Evolutionary conservation across 805 yeast genomes (phyloP).

Genomic region (Kodamaea nitidulidarum): DNA sequence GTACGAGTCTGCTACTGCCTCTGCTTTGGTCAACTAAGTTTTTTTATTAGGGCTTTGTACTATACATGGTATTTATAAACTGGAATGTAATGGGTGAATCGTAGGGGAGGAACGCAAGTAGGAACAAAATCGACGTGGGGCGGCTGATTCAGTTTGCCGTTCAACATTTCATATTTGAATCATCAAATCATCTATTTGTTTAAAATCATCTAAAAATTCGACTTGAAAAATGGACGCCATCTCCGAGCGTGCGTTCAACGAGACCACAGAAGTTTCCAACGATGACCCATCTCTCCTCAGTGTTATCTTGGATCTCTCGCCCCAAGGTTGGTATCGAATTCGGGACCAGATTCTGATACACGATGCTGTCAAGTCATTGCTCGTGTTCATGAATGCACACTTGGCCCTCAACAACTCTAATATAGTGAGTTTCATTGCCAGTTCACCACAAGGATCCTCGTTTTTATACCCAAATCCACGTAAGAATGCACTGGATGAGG

Average conservation of each 20-base stretch:
- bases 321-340: conserved; percentile 58
- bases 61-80: conserved; percentile 2
- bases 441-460: conserved; percentile 65
- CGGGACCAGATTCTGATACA: conserved; percentile 48
- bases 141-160: too few relatives aligned
- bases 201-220: too few relatives aligned
- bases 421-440: conserved; percentile 74
- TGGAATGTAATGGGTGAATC: not conserved
- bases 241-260: conserved; percentile 53
- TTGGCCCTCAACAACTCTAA: conserved; percentile 80
- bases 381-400: conserved; percentile 84
- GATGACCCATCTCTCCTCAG: conserved; percentile 72
- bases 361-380: conserved; percentile 58
- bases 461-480: conserved; percentile 61
- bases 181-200: too few relatives aligned
- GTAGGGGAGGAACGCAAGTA: too few relatives aligned
- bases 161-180: too few relatives aligned
- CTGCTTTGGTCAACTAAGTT: conserved; percentile 96
- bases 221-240: conserved; percentile 66
- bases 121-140: not conserved
- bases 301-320: conserved; percentile 73
- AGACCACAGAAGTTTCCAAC: conserved; percentile 24
- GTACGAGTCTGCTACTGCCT: conserved; percentile 99
- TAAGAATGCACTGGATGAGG: conserved; percentile 9
- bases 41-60: conserved; percentile 11